These are phyloP conservation scores for Annulohypoxylon moriforme DNA, from an alignment of 495 filamentous ascomycete species.

Conservation along the genomic window DNA sequence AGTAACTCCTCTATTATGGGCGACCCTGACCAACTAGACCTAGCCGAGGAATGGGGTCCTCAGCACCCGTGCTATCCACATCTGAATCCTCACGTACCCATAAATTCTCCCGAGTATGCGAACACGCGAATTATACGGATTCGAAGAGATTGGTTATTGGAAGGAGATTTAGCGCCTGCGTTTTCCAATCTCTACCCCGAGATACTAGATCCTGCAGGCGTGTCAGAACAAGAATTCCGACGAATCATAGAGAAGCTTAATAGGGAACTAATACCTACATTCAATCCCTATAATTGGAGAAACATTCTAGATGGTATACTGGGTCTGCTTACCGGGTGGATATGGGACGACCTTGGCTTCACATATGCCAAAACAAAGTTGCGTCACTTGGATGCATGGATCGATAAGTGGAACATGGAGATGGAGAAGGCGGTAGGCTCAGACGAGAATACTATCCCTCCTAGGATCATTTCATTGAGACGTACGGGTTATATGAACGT, in stretches of 20 bases:
- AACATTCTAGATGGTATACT: conserved; percentile 81
- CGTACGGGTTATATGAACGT: conserved; percentile 90
- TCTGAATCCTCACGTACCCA: conserved; percentile 88
- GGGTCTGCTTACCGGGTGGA: conserved; percentile 85
- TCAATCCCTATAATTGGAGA: conserved; percentile 74
- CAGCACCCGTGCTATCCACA: conserved; percentile 93
- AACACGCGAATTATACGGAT: conserved; percentile 92
- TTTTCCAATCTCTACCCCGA: conserved; percentile 96
- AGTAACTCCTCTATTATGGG: conserved; percentile 65
- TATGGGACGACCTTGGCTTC: conserved; percentile 90
- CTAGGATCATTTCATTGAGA: conserved; percentile 79
- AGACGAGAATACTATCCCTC: conserved; percentile 65
- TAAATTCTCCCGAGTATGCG: conserved; percentile 75
- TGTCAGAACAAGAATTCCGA: conserved; percentile 85
- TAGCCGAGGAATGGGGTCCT: conserved; percentile 81
- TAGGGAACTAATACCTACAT: conserved; percentile 72
- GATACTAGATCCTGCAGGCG: conserved; percentile 83
- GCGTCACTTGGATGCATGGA: conserved; percentile 73
- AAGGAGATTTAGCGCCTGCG: conserved; percentile 90
- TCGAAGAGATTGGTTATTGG: conserved; percentile 86
- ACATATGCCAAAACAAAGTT: conserved; percentile 76
- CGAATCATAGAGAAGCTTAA: conserved; percentile 82
- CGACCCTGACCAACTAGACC: conserved; percentile 61
- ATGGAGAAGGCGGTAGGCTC: conserved; percentile 63
- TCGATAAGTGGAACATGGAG: conserved; percentile 83